These are phyloP conservation scores for Ilex asprella DNA, from an alignment of 257 asterid genomes.

Conservation along the genomic window DNA sequence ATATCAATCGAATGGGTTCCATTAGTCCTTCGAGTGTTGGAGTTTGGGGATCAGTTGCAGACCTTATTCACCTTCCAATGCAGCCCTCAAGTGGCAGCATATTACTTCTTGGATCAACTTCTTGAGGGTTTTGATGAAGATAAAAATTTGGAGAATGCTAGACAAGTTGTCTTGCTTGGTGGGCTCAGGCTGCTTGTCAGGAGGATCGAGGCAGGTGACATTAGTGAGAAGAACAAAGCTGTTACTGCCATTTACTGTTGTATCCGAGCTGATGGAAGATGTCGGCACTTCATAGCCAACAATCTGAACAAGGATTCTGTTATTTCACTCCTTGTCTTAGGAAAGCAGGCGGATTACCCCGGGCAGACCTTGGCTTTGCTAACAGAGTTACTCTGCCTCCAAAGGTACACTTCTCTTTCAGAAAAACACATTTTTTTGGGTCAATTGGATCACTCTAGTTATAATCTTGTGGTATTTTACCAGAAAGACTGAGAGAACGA, in stretches of 20 bases:
- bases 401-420: constrained; percentile 43
- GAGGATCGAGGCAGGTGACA: constrained; percentile 57
- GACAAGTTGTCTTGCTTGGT: constrained; percentile 56
- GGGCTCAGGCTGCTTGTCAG: constrained; percentile 55
- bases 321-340: constrained; percentile 33
- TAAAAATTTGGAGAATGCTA: constrained; percentile 52
- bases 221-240: constrained; percentile 46
- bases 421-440: constrained; percentile 24
- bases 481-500: constrained; percentile 49
- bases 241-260: constrained; percentile 42
- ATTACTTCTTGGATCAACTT: constrained; percentile 57
- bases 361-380: constrained; percentile 45
- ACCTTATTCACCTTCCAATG: constrained; percentile 45
- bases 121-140: constrained; percentile 55
- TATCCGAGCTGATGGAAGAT: constrained; percentile 62
- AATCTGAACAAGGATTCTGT: constrained; percentile 41
- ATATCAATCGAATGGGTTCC: constrained; percentile 64
- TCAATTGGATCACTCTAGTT: not conserved
- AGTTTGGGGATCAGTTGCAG: constrained; percentile 68
- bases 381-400: constrained; percentile 54
- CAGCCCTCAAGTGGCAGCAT: constrained; percentile 63
- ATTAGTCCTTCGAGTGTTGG: constrained; percentile 68
- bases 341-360: constrained; percentile 20
- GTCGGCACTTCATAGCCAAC: constrained; percentile 55
- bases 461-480: not conserved